A percentile compares a stretch with the other conserved stretches of the same genome.
phyloP scores from a whole-genome alignment of 1,284 basidiomycete species.

The Apiotrichum siamense region DNA sequence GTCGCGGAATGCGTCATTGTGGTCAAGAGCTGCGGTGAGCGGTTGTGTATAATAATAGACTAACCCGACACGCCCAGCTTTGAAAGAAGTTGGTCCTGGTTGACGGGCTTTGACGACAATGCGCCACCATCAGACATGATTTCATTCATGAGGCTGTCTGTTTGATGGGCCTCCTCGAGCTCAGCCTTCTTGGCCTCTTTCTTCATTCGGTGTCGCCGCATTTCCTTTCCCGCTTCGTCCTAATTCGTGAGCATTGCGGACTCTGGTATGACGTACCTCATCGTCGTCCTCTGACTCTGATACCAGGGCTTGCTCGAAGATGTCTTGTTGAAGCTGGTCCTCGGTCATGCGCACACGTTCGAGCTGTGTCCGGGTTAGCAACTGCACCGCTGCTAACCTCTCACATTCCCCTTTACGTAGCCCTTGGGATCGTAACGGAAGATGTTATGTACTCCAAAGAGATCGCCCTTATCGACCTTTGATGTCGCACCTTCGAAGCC shows the following conservation, averaged over 20 bases:
- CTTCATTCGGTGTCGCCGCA: slow-evolving; percentile 16
- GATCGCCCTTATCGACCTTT: slow-evolving; percentile 34
- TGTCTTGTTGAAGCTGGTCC: slow-evolving; percentile 28
- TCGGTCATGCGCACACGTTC: slow-evolving; percentile 30
- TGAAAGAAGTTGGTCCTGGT: slow-evolving; percentile 21
- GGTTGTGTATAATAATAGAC: not conserved
- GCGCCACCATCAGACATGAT: slow-evolving; percentile 4
- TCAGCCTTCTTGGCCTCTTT: not conserved
- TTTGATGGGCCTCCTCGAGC: not conserved
- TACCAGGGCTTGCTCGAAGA: slow-evolving; percentile 26
- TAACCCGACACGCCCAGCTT: slow-evolving; percentile 25
- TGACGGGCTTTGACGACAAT: not conserved
- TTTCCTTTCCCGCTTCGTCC: slow-evolving; percentile 9
- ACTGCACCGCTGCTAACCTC: not conserved
- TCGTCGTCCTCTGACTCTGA: slow-evolving; percentile 23
- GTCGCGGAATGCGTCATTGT: slow-evolving; percentile 34
- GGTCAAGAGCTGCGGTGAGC: slow-evolving; percentile 12
- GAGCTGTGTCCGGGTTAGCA: slow-evolving; percentile 20
- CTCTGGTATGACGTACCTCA: slow-evolving; percentile 11
- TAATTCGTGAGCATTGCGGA: not conserved
- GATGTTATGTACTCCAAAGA: slow-evolving; percentile 45
- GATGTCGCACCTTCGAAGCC: slow-evolving; percentile 33
- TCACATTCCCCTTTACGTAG: slow-evolving; percentile 32
- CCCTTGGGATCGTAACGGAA: slow-evolving; percentile 42
- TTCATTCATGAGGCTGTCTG: slow-evolving; percentile 6